Evolutionary conservation across 257 asterid genomes (phyloP).

Genomic region (Przewalskia tangutica): DNA sequence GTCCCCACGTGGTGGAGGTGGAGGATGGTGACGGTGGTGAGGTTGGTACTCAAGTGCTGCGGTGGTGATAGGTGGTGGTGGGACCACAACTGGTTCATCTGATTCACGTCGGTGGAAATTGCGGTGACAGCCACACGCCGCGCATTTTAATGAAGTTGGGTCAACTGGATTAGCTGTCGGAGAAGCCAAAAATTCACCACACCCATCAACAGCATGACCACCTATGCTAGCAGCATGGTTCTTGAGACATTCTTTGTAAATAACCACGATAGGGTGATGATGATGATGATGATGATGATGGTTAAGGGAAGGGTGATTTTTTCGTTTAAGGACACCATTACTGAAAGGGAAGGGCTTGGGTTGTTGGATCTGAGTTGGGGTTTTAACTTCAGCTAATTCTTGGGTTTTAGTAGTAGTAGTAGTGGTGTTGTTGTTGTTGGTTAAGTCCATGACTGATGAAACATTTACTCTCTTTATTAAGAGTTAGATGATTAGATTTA

Average conservation of each 20-base stretch:
- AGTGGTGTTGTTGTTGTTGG: constrained; percentile 6
- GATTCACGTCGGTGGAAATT: constrained; percentile 98
- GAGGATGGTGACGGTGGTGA: constrained; percentile 94
- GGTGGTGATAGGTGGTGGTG: constrained; percentile 27
- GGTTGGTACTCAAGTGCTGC: constrained; percentile 79
- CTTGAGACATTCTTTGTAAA: constrained; percentile 82
- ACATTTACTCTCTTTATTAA: constrained; percentile 18
- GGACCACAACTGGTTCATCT: constrained; percentile 26
- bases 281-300: neutral
- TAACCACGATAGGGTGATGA: constrained; percentile 46
- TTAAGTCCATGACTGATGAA: constrained; percentile 49
- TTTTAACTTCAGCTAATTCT: constrained; percentile 48
- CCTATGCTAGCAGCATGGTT: constrained; percentile 90
- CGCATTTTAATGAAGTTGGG: constrained; percentile 89
- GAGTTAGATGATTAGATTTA: constrained; percentile 17
- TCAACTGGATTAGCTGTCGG: constrained; percentile 54
- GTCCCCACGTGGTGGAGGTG: constrained; percentile 25
- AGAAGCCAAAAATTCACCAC: constrained; percentile 94
- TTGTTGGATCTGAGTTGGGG: constrained; percentile 65
- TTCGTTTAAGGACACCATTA: constrained; percentile 86
- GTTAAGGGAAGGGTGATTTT: constrained; percentile 26
- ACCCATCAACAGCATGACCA: constrained; percentile 93
- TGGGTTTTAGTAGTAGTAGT: constrained; percentile 33
- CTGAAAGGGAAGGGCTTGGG: constrained; percentile 31
- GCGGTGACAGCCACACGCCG: constrained; percentile 98